Conservation (phyloP, 2,329 filamentous ascomycete genomes). For the Phaeoacremonium minimum region DNA sequence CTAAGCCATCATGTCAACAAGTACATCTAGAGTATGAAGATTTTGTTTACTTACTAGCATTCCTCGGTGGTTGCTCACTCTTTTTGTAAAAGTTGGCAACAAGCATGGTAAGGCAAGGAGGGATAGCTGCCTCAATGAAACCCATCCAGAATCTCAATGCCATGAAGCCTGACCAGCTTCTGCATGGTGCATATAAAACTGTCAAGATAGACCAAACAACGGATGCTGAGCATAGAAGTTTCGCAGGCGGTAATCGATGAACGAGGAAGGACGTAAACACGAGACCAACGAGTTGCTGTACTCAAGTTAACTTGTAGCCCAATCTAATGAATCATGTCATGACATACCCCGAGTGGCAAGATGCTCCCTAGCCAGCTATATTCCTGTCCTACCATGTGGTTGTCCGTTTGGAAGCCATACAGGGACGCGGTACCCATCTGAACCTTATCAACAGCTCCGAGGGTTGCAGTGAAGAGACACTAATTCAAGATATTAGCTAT, state of each 20-base stretch:
- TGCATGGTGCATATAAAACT: constrained; percentile 17
- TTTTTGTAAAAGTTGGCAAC: constrained; percentile 32
- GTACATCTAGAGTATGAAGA: too few species aligned
- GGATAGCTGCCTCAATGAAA: constrained; percentile 26
- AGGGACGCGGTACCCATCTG: constrained; percentile 24
- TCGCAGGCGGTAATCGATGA: constrained; percentile 19
- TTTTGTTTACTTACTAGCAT: constrained; percentile 17
- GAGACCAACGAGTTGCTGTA: constrained; percentile 15
- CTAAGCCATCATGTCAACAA: too few species aligned
- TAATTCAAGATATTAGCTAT: constrained; percentile 3
- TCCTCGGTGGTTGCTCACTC: constrained; percentile 26
- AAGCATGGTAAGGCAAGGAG: constrained; percentile 26
- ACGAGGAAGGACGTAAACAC: constrained; percentile 18
- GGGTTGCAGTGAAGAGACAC: constrained; percentile 20
- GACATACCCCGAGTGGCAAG: constrained; percentile 19
- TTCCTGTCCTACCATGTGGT: constrained; percentile 22
- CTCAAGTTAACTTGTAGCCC: constrained; percentile 4
- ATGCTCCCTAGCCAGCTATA: constrained; percentile 27
- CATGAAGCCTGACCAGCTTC: constrained; percentile 23
- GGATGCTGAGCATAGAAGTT: constrained; percentile 18
- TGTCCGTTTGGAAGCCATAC: constrained; percentile 26
- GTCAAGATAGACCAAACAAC: constrained; percentile 23
- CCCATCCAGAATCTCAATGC: constrained; percentile 28
- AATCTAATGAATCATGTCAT: background rate
- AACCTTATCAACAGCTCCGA: constrained; percentile 26